Evolutionary conservation across 139 green algal species (phyloP), one percentile per base, ranked within the genome.

Genomic region (Coelastrella sp.): DNA sequence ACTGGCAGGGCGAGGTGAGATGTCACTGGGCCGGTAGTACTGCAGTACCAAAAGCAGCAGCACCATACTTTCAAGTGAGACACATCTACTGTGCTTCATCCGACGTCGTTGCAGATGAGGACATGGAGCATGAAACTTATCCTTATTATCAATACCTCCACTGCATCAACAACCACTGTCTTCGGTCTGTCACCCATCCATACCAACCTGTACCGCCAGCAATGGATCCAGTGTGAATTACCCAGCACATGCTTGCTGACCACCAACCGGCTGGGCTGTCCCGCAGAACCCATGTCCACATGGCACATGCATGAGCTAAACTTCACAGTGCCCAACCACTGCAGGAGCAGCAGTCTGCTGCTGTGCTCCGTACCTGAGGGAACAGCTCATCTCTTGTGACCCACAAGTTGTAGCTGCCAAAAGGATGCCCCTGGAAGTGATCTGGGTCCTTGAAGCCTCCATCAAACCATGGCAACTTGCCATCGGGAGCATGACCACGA

Each of bases 361-460:
- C 73, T 11, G 16, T 32, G 54, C 22, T 5, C 3, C 10, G 19
- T 57, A 61, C 58, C 79, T 89, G 57, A 10, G 87, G 87, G 19
- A 86, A n/a, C 3, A 91, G 88, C 13, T 87, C 78, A 16, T 92
- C 88, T 23, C 88, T 75, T 7, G 23, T 23, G 47, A 84, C 89
- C 73, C 73, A 92, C 73, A 92, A 73, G 82, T 92, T 89, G 89
- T 92, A 92, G 60, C n/a, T 22, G 47, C 89, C 89, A 65, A 92
- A 92, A 61, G 81, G 8, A 14, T 7, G 5, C 32, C 89, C 89
- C 54, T 89, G 82, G 60, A 89, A 92, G 73, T 92, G 89, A 76
- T 89, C 82, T 14, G 19, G 32, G 65, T 92, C 89, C 73, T 89
- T 92, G 89, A 65, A 89, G 59, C 89, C 89, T 22, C 88, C 88